These are phyloP conservation scores for Trichomonas gallinae DNA, from an alignment of 208 protist species.

Conservation along the genomic window DNA sequence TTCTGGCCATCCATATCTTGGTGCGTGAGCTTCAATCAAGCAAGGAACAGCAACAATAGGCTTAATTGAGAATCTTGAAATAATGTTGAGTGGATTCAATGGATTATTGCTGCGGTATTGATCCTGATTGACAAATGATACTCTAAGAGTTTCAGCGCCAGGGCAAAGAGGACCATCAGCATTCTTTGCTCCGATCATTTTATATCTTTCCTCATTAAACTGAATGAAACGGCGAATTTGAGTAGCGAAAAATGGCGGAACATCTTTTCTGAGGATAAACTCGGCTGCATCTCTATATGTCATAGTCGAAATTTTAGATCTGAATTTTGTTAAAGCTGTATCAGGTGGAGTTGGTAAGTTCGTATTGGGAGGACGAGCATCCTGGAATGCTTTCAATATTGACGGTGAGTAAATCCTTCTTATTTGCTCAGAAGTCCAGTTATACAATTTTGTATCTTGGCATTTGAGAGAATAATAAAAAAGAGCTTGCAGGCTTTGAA, in stretches of 20 bases:
- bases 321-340: neutral
- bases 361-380: neutral
- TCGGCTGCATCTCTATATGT: neutral
- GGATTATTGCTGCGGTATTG: neutral
- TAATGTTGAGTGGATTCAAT: neutral
- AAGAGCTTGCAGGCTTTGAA: neutral
- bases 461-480: neutral
- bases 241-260: neutral
- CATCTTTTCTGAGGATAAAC: neutral
- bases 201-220: neutral
- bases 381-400: neutral
- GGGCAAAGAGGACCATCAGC: neutral
- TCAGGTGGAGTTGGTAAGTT: neutral
- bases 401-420: neutral
- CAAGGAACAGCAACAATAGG: neutral
- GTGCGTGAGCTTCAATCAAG: neutral
- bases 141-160: neutral
- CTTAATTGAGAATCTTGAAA: neutral
- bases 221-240: neutral
- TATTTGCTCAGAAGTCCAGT: neutral
- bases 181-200: neutral
- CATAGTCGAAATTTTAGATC: neutral
- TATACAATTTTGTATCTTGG: neutral
- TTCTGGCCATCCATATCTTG: neutral
- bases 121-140: neutral